Evolutionary conservation across 1,284 basidiomycete species (phyloP).

Genomic region (Agroathelia rolfsii): DNA sequence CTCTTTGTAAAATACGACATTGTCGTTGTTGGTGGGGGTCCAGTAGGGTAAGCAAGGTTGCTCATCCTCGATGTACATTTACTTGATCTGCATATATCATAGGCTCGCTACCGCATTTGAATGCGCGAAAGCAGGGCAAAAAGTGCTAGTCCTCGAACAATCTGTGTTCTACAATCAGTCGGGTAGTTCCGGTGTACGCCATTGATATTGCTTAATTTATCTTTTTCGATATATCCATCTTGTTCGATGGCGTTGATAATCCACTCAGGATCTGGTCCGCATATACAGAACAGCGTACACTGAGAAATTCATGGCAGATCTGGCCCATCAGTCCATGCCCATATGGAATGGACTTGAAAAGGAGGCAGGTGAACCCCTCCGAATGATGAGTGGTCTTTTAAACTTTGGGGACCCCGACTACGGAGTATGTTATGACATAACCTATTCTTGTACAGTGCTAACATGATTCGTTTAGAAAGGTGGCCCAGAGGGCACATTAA

Average conservation of each 20-base stretch:
- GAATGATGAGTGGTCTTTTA: constrained; percentile 6
- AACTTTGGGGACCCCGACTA: constrained; percentile 8
- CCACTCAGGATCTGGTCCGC: constrained; percentile 6
- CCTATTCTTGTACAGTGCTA: too few species aligned
- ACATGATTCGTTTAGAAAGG: too few species aligned
- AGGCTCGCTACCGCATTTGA: constrained; percentile 4
- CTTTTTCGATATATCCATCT: too few species aligned
- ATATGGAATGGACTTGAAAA: too few species aligned
- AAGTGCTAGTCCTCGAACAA: constrained; percentile 4
- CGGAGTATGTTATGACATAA: too few species aligned
- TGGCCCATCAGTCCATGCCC: constrained; percentile 6
- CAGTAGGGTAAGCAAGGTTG: constrained; percentile 1
- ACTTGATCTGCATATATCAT: not conserved
- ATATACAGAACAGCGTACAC: constrained; percentile 7
- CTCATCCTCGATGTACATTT: not conserved
- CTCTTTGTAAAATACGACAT: constrained; percentile 4
- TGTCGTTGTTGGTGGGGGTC: constrained; percentile 5
- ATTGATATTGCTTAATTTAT: too few species aligned
- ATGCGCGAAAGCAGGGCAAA: constrained; percentile 4
- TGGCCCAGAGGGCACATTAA: constrained; percentile 7
- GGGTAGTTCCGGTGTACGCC: too few species aligned
- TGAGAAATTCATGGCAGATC: constrained; percentile 7
- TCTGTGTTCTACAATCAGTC: constrained; percentile 5
- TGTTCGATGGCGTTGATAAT: too few species aligned
- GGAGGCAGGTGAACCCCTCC: constrained; percentile 5